These are phyloP conservation scores for Erodium moschatum DNA, from an alignment of 441 rosid genomes.

Conservation along the genomic window DNA sequence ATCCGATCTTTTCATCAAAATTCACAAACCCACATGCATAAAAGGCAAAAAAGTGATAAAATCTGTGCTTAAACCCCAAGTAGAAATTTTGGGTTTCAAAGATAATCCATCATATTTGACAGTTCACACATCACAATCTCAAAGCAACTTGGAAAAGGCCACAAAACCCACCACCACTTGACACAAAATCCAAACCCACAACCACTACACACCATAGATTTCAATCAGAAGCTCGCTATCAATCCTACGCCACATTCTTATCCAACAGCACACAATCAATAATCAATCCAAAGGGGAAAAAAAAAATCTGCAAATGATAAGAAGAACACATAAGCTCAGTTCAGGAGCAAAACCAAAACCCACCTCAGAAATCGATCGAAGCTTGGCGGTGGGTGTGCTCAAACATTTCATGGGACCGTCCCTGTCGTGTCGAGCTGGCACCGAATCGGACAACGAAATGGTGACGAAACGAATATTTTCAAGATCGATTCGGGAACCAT, in stretches of 20 bases:
- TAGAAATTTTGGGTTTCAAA: background rate
- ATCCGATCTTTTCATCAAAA: background rate
- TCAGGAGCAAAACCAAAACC: background rate
- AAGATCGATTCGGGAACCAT: background rate
- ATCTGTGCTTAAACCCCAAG: background rate
- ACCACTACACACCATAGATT: slow-evolving; percentile 21
- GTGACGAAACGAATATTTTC: background rate
- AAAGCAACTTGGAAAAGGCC: slow-evolving; percentile 32
- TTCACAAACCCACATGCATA: background rate
- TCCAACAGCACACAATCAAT: slow-evolving; percentile 21
- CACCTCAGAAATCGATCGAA: background rate
- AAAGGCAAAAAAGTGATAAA: background rate
- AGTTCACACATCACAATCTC: slow-evolving; percentile 25
- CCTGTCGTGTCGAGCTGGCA: background rate
- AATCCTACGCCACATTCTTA: slow-evolving; percentile 49
- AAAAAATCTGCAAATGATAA: slow-evolving; percentile 16
- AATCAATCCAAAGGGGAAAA: background rate
- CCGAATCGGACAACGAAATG: background rate
- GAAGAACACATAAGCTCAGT: background rate
- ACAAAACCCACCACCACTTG: slow-evolving; percentile 39
- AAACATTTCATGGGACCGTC: slow-evolving; percentile 1
- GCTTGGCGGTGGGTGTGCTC: slow-evolving; percentile 8
- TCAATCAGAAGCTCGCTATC: slow-evolving; percentile 37
- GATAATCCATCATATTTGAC: slow-evolving; percentile 15
- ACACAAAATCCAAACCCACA: slow-evolving; percentile 30